Percentiles rank a stretch among this genome's conserved stretches.
phyloP scores from a whole-genome alignment of 495 filamentous ascomycete genomes.

The Friedmanniomyces simplex region DNA sequence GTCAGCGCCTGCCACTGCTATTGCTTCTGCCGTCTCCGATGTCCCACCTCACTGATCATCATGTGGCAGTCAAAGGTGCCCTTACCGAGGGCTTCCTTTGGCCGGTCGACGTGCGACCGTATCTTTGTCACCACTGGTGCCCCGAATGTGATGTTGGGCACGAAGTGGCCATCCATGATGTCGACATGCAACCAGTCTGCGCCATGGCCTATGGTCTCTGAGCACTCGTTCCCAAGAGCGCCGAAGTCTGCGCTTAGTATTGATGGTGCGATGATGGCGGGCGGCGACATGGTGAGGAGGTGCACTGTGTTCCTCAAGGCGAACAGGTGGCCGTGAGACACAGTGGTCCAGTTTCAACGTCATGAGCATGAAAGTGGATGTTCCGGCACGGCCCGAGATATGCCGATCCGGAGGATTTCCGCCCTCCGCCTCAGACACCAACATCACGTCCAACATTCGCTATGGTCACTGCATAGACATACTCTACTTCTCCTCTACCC shows the following conservation, averaged over 20 bases:
- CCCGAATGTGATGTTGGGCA: slow-evolving; percentile 96
- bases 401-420: no score
- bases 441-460: no score
- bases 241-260: slow-evolving; percentile 96
- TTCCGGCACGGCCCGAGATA: no score
- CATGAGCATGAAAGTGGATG: no score
- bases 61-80: slow-evolving; percentile 99
- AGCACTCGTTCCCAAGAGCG: slow-evolving; percentile 72
- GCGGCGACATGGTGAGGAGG: slow-evolving; percentile 55
- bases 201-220: slow-evolving; percentile 65
- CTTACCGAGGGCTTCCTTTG: slow-evolving; percentile 46
- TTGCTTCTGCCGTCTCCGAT: background rate
- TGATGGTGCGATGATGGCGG: slow-evolving; percentile 90
- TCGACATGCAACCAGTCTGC: slow-evolving; percentile 80
- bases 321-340: background rate
- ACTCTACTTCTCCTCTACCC: no score
- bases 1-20: slow-evolving; percentile 7
- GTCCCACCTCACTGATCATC: slow-evolving; percentile 85
- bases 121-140: slow-evolving; percentile 91
- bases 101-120: slow-evolving; percentile 65
- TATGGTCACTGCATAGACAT: no score
- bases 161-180: slow-evolving; percentile 88
- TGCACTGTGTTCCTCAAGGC: background rate
- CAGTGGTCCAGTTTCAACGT: no score
- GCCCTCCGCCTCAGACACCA: no score